Conservation (phyloP, 257 asterid genomes). For the Penstemon newberryi region DNA sequence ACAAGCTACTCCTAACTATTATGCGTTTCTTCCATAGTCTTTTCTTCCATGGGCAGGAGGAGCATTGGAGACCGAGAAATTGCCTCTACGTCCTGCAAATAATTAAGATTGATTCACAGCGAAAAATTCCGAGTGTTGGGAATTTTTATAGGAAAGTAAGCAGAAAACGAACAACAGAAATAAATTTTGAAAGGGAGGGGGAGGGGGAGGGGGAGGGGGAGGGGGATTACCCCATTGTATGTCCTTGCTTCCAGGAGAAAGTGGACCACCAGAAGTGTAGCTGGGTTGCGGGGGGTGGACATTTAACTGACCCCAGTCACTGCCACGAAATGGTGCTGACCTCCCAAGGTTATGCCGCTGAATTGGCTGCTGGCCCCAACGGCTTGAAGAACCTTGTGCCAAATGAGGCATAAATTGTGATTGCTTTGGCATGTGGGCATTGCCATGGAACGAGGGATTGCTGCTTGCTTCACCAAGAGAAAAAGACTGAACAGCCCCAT, state of each 20-base stretch:
- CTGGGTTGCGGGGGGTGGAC: slow-evolving; percentile 47
- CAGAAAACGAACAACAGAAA: neutral
- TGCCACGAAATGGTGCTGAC: slow-evolving; percentile 55
- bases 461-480: slow-evolving; percentile 58
- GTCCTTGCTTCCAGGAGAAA: slow-evolving; percentile 50
- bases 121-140: slow-evolving; percentile 4
- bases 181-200: neutral
- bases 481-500: slow-evolving; percentile 51
- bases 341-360: slow-evolving; percentile 69
- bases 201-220: neutral
- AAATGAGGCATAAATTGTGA: slow-evolving; percentile 59
- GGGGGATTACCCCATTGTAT: slow-evolving; percentile 52
- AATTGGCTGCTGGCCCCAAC: slow-evolving; percentile 55
- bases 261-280: slow-evolving; percentile 43
- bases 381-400: slow-evolving; percentile 67
- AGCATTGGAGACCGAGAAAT: slow-evolving; percentile 52
- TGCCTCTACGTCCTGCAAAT: slow-evolving; percentile 70
- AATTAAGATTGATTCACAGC: slow-evolving; percentile 13
- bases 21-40: slow-evolving; percentile 68
- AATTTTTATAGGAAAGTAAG: neutral
- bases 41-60: slow-evolving; percentile 66
- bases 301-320: slow-evolving; percentile 46
- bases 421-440: slow-evolving; percentile 46
- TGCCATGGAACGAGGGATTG: slow-evolving; percentile 54
- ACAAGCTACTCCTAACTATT: slow-evolving; percentile 28